Evolutionary conservation across 176 grass and related monocot species (phyloP).

Genomic region (Tillandsia fasciculata): DNA sequence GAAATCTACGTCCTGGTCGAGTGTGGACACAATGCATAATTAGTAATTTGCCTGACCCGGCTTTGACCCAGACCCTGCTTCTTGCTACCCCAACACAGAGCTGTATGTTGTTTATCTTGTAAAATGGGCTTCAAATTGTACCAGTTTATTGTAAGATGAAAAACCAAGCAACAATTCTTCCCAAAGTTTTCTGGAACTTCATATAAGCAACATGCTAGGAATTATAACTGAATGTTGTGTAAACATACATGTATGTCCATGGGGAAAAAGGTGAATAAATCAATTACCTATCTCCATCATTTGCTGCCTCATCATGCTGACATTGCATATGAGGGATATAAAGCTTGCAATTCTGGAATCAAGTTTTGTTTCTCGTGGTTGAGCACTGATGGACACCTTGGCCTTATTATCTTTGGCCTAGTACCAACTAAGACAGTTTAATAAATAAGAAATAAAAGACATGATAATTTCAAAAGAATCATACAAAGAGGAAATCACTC

Average conservation of each 20-base stretch:
- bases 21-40: no score
- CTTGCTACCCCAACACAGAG: no score
- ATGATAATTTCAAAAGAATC: conserved; percentile 15
- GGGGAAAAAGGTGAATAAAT: background rate
- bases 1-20: no score
- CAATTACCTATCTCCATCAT: conserved; percentile 95
- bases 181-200: no score
- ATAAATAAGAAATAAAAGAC: conserved; percentile 15
- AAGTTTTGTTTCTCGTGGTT: conserved; percentile 67
- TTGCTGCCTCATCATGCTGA: conserved; percentile 98
- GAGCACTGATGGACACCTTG: conserved; percentile 29
- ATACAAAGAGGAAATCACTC: background rate
- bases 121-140: no score
- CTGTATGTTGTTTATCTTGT: no score
- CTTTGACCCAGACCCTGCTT: no score
- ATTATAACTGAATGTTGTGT: no score
- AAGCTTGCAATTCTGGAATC: conserved; percentile 62
- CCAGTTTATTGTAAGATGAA: no score
- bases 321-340: conserved; percentile 86
- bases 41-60: no score
- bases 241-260: background rate
- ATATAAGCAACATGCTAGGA: no score
- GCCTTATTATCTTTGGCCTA: conserved; percentile 24
- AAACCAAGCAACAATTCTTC: no score
- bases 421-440: conserved; percentile 15